Conservation (phyloP, 257 asterid genomes). For the Handroanthus guayacan region DNA sequence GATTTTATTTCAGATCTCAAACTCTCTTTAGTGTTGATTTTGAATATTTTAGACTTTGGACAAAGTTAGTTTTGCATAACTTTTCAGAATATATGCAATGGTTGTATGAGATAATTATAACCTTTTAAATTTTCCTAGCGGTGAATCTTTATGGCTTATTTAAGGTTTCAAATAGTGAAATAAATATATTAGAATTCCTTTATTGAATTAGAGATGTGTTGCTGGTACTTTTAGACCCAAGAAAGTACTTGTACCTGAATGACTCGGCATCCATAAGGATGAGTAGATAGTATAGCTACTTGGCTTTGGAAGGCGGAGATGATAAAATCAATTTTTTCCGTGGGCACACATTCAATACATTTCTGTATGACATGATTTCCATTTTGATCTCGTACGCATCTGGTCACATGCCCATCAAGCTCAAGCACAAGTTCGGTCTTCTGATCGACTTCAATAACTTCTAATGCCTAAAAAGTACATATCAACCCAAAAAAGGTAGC, state of each 20-base stretch:
- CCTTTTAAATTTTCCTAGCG: no score
- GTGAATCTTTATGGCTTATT: constrained; percentile 11
- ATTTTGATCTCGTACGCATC: constrained; percentile 90
- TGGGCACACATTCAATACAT: constrained; percentile 79
- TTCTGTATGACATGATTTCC: constrained; percentile 95
- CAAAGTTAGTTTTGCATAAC: no score
- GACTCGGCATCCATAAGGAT: constrained; percentile 97
- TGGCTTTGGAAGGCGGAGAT: constrained; percentile 78
- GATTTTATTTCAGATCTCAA: no score
- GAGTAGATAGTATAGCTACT: constrained; percentile 82
- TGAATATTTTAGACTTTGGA: no score
- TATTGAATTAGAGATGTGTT: constrained; percentile 15
- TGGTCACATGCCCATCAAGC: constrained; percentile 84
- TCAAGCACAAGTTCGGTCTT: constrained; percentile 71
- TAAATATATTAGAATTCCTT: background rate
- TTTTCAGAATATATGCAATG: no score
- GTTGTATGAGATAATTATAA: no score
- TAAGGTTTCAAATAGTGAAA: background rate
- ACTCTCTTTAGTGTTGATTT: no score
- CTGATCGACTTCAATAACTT: constrained; percentile 80
- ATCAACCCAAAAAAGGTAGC: background rate
- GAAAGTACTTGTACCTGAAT: constrained; percentile 66
- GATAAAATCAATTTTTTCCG: constrained; percentile 67
- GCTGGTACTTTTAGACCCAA: constrained; percentile 11
- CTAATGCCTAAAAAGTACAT: constrained; percentile 68